phyloP scores from a whole-genome alignment of 441 rosid genomes.

The Bocquillonia castaneifolia region DNA sequence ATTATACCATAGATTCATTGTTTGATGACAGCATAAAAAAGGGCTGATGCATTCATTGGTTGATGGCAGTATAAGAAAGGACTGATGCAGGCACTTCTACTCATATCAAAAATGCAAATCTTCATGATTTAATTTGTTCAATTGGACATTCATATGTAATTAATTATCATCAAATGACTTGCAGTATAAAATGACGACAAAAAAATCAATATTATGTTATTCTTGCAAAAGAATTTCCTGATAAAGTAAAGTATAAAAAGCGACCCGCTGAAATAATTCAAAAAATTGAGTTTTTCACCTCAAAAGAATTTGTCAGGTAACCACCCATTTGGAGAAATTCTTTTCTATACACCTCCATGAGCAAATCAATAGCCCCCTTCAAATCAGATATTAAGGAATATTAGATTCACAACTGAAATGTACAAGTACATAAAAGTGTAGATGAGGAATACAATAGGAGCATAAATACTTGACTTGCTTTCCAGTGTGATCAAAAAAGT shows the following conservation, averaged over 20 bases:
- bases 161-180: no score
- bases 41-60: no score
- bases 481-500: neutral
- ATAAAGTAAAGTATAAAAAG: no score
- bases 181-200: no score
- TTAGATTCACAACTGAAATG: neutral
- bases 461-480: neutral
- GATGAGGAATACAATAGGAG: neutral
- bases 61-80: neutral
- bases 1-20: neutral
- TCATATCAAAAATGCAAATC: neutral
- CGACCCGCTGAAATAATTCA: no score
- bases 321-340: conserved; percentile 29
- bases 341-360: conserved; percentile 26
- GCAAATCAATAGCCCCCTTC: conserved; percentile 29
- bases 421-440: neutral
- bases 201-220: no score
- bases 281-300: conserved; percentile 13
- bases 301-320: conserved; percentile 23
- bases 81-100: neutral
- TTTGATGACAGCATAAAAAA: no score
- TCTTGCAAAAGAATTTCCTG: no score
- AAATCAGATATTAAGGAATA: neutral
- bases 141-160: no score
- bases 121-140: neutral